Base-by-base conservation (phyloP, 192 early-diverging fungal species). In the Coemansia erecta region DNA sequence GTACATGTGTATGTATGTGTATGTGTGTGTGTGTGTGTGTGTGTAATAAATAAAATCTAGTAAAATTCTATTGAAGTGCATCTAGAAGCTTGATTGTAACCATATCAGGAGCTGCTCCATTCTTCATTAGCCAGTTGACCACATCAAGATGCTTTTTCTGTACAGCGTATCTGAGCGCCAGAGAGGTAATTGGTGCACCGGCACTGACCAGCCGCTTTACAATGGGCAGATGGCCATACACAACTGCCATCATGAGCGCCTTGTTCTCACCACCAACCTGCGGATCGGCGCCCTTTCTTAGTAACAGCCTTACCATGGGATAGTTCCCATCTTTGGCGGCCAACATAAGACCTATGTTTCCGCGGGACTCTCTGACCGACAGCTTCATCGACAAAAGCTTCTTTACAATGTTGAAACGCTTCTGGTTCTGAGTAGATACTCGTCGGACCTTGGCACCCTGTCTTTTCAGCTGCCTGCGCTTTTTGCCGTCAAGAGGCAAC, bases 91-190 rank as follows among this genome's bases (percentile, higher is more conserved):
- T 60, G 4, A 78, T 72, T 0, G 75, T 78, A 24, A 64, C 46
- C 68, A 78, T 72, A 53, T 78, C 75, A n/a, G 76, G 76, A 21
- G 55, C 70, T 43, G 61, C 76, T 18, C 70, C 76, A 13, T 63
- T 60, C 42, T 66, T 66, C 77, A 79, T 60, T 23, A 79, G 51
- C 70, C 71, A 79, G 0, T 54, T 40, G 1, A 66, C 41, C 6
- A 79, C 47, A 6, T 52, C 23, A 1, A 24, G 24, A 21, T 73
- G 77, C 8, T 58, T 48, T 42, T 79, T 79, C 45, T 79, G 77
- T 28, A 79, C 77, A 1, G 77, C 77, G 49, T 79, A 79, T 8
- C 77, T 53, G 39, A 79, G 61, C 2, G 71, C 77, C 53, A 72
- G 24, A 45, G 77, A 68, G 45, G 51, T 66, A 11, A 73, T 42